Evolutionary conservation across 2,329 filamentous ascomycete genomes (phyloP).

Genomic region (Aspergillus brunneoviolaceus): DNA sequence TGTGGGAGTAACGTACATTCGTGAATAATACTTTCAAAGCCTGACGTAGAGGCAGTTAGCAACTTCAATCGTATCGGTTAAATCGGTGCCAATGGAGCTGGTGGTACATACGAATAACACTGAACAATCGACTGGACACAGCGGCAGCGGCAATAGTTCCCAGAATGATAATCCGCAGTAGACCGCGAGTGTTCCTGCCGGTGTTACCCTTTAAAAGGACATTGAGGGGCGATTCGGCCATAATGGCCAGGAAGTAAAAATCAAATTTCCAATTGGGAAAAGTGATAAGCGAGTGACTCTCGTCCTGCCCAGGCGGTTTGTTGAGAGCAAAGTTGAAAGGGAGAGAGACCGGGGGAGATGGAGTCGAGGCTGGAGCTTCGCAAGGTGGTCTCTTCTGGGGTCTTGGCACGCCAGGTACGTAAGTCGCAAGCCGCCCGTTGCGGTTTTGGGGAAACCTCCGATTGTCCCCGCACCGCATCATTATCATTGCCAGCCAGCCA

Average conservation of each 20-base stretch:
- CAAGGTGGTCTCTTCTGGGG: conserved; percentile 44
- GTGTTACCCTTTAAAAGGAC: conserved; percentile 74
- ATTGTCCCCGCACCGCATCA: conserved; percentile 35
- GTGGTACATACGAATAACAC: conserved; percentile 82
- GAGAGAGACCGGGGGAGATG: conserved; percentile 23
- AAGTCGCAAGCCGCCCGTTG: conserved; percentile 3
- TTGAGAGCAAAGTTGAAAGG: conserved; percentile 26
- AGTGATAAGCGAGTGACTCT: conserved; percentile 27
- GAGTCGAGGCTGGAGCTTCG: conserved; percentile 31
- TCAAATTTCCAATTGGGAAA: conserved; percentile 31
- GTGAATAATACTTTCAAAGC: conserved; percentile 99
- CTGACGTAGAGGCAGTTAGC: conserved; percentile 45
- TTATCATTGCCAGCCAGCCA: background rate
- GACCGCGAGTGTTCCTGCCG: conserved; percentile 75
- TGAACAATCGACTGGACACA: conserved; percentile 92
- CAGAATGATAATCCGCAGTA: conserved; percentile 88
- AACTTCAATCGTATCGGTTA: conserved; percentile 5
- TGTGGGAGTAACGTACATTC: conserved; percentile 68
- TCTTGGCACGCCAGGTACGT: conserved; percentile 36
- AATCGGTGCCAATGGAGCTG: background rate
- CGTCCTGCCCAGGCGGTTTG: conserved; percentile 14
- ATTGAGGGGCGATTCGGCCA: conserved; percentile 50
- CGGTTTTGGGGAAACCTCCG: conserved; percentile 29
- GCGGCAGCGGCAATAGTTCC: conserved; percentile 87
- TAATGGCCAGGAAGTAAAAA: conserved; percentile 40